These are phyloP conservation scores for Tylopilus rubrobrunneus DNA, from an alignment of 768 basidiomycete species.

Conservation along the genomic window DNA sequence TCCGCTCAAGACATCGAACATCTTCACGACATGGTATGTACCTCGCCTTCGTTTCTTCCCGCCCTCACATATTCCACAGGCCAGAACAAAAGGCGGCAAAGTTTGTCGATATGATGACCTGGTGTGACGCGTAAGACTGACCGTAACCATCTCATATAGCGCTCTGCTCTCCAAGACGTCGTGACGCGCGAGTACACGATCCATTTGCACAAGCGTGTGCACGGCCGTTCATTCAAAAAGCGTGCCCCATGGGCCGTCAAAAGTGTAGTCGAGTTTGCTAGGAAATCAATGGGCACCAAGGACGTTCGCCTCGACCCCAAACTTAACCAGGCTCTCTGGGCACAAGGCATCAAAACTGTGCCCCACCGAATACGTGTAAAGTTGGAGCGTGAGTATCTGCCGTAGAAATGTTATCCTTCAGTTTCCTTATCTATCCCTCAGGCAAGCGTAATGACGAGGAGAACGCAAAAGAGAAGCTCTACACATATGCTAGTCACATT, in stretches of 20 bases:
- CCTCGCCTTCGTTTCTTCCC: not conserved
- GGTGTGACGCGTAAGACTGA: not conserved
- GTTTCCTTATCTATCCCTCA: constrained; percentile 27
- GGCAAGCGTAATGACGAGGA: constrained; percentile 99
- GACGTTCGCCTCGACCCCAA: constrained; percentile 95
- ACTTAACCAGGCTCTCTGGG: constrained; percentile 96
- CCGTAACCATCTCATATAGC: constrained; percentile 35
- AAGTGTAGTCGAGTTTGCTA: constrained; percentile 87
- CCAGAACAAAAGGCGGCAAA: constrained; percentile 36
- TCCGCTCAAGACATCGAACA: constrained; percentile 52
- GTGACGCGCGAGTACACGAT: constrained; percentile 99
- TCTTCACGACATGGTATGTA: constrained; percentile 68
- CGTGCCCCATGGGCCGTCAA: constrained; percentile 96
- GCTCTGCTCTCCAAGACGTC: constrained; percentile 96
- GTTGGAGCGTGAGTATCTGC: constrained; percentile 73
- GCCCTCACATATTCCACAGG: constrained; percentile 31
- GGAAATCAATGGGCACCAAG: constrained; percentile 91
- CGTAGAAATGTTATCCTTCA: not conserved
- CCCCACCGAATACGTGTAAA: constrained; percentile 90
- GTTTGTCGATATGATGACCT: constrained; percentile 28
- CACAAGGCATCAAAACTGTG: constrained; percentile 88
- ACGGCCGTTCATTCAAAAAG: constrained; percentile 95
- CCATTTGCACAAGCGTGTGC: constrained; percentile 93
- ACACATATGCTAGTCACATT: constrained; percentile 83
- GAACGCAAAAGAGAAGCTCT: constrained; percentile 97